Base-by-base conservation (phyloP, 108 stramenopile species). In the Bacterosira constricta region DNA sequence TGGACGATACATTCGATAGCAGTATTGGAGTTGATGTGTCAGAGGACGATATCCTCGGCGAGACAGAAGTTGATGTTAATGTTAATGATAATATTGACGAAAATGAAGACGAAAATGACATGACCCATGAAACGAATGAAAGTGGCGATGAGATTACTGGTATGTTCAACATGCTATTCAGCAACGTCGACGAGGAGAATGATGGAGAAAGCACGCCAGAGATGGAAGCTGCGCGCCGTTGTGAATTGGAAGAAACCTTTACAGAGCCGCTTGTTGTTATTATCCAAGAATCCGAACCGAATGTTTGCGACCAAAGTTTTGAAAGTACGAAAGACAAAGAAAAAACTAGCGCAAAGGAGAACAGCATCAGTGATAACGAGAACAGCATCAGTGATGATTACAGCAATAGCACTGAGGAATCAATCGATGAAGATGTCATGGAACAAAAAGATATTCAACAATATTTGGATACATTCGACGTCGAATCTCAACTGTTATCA, bases 401-500 rank as follows among this genome's bases (percentile, higher is more conserved):
- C n/a, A 66, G 6, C 31, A 64, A 57, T 20, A n/a, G 58, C 2
- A 29, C 62, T 15, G 54, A 53, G 6, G 29, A 63, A 37, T 42
- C 62, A 63, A 17, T 15, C 2, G 27, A 44, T 27, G 32, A 55
- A 37, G 27, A 3, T 37, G 0, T n/a, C 10, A 35, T 30, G 47
- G 67, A 77, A 39, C 36, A 42, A 46, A 11, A 41, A 20, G 50
- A 69, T 17, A n/a, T 37, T 2, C 57, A 39, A 51, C 32, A 67
- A 10, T 75, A 75, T 47, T 20, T 50, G 27, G 30, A 15, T 49
- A 61, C 63, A 61, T 73, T 89, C 55, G 77, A 83, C 41, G 45
- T 91, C 2, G 80, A 84, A 41, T 47, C 75, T 31, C 20, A 80
- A 49, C 45, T 88, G 10, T 39, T 92, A 47, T 49, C 36, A 23